These are phyloP conservation scores for Solanum tacnaense DNA, from an alignment of 257 asterid species.

Conservation along the genomic window DNA sequence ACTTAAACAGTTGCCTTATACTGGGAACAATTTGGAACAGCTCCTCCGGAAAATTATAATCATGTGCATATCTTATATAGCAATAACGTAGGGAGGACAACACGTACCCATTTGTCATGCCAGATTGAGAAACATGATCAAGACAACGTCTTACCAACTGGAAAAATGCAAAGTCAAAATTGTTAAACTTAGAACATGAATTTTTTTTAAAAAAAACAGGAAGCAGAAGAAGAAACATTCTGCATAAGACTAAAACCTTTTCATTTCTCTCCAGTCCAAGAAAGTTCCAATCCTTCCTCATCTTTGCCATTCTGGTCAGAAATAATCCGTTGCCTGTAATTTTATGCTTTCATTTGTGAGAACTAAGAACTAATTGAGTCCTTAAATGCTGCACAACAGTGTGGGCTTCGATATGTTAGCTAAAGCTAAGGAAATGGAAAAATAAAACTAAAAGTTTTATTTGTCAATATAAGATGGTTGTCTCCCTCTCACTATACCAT, in stretches of 20 bases:
- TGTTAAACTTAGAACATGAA: background rate
- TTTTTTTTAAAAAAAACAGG: background rate
- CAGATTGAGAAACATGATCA: slow-evolving; percentile 29
- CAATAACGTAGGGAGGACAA: background rate
- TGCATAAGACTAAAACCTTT: slow-evolving; percentile 40
- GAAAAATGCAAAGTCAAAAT: slow-evolving; percentile 15
- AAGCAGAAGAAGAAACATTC: slow-evolving; percentile 3
- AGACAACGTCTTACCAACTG: slow-evolving; percentile 78
- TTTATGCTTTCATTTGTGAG: slow-evolving; percentile 6
- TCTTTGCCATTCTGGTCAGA: slow-evolving; percentile 66
- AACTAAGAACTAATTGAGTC: background rate
- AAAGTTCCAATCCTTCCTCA: slow-evolving; percentile 60
- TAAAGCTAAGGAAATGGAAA: background rate
- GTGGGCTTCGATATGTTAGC: background rate
- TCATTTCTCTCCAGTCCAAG: slow-evolving; percentile 80
- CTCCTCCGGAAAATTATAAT: background rate
- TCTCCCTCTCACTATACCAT: background rate
- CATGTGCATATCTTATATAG: background rate
- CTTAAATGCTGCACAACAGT: background rate
- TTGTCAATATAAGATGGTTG: background rate
- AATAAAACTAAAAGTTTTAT: background rate
- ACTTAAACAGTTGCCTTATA: background rate
- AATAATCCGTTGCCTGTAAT: slow-evolving; percentile 82
- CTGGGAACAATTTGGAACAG: background rate
- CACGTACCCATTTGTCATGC: slow-evolving; percentile 51